A percentile compares a stretch with the other conserved stretches of the same genome.
phyloP scores from a whole-genome alignment of 2,329 filamentous ascomycete genomes.

The Sporothrix protearum region DNA sequence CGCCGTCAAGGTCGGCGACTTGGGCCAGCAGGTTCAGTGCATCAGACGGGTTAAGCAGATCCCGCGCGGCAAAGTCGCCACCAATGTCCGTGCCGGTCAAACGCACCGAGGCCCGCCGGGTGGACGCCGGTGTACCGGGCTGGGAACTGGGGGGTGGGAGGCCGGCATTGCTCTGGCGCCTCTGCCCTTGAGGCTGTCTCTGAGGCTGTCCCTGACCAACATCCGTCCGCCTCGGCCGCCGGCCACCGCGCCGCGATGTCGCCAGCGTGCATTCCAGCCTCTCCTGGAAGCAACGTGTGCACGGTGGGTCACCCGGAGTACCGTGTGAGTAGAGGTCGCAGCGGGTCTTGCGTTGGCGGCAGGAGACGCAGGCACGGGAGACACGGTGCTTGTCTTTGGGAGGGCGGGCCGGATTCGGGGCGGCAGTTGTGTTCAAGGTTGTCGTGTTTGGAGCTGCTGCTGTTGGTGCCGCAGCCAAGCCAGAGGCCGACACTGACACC shows the following conservation, averaged over 20 bases:
- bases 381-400: conserved; percentile 19
- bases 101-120: conserved; percentile 9
- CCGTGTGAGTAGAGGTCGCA: conserved; percentile 33
- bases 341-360: conserved; percentile 23
- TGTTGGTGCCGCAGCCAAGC: not conserved
- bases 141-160: not conserved
- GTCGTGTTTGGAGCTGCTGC: not conserved
- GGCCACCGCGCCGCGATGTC: conserved; percentile 41
- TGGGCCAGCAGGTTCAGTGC: conserved; percentile 42
- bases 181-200: not conserved
- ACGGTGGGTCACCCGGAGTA: conserved; percentile 35
- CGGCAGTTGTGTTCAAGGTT: not conserved
- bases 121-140: not conserved
- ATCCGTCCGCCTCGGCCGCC: conserved; percentile 31
- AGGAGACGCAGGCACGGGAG: conserved; percentile 21
- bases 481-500: not conserved
- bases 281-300: conserved; percentile 40
- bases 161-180: not conserved
- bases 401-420: not conserved
- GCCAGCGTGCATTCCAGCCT: conserved; percentile 41
- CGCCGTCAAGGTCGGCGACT: conserved; percentile 39
- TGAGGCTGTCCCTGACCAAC: not conserved
- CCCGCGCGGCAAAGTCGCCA: conserved; percentile 41
- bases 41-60: conserved; percentile 43
- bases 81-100: conserved; percentile 33